Evolutionary conservation across 108 stramenopile species (phyloP), one percentile per base, ranked within the genome.

Genomic region (Stephanodiscus triporus): DNA sequence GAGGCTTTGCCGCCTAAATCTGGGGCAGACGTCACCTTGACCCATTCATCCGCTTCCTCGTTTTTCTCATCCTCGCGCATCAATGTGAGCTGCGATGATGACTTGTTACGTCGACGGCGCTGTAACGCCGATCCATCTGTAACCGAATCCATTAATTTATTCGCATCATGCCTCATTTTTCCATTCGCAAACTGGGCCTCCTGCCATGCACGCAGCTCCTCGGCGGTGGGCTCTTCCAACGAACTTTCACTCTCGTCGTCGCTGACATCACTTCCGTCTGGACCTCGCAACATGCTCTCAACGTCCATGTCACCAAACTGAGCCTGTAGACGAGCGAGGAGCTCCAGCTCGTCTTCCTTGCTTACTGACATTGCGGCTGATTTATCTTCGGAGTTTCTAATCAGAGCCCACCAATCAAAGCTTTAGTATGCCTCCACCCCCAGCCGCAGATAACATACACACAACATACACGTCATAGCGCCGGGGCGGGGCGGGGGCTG

Each of bases 301-400:
- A 88, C 67, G 59, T 89, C 80, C 51, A 89, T 63, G 60, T 89
- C 85, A 61, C 88, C 88, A 62, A 89, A 89, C 53, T 89, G 88
- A 0, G 79, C 60, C 60, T 85, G 72, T 10, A 89, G 69, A 48
- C 88, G 84, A 17, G 69, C 58, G 43, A 89, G 62, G 48, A 89
- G 63, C 59, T 78, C 84, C 4, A 48, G 63, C 48, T 80, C 85
- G 40, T 79, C 59, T 43, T 66, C n/a, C 19, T 59, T 59, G 36
- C 17, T 59, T 27, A 6, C 30, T 6, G 27, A 29, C 29, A 29
- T 53, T 22, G 24, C 24, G 1, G 5, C 51, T 24, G 51, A n/a
- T 24, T 24, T 24, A 4, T 53, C 24, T 24, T 24, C 32, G n/a
- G n/a, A n/a, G n/a, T n/a, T 34, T 5, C 4, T 34, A 34, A 34